These are phyloP conservation scores for Exophiala sp. DNA, from an alignment of 2,329 filamentous ascomycete genomes.

Conservation along the genomic window DNA sequence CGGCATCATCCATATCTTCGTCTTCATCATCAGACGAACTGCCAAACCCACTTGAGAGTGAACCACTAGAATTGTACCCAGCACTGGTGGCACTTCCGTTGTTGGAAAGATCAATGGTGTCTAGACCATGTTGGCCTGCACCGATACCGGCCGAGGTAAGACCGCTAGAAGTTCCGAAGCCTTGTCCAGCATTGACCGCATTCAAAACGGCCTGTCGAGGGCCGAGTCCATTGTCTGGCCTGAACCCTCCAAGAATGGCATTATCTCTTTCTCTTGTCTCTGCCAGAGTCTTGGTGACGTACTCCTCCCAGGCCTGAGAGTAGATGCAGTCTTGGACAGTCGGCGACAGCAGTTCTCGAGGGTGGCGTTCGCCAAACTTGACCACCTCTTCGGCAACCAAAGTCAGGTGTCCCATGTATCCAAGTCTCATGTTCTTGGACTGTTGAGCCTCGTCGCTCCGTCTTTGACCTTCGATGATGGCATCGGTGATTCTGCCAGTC, in stretches of 20 bases:
- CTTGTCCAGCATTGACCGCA: slow-evolving; percentile 52
- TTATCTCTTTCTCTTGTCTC: slow-evolving; percentile 95
- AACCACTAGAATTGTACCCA: slow-evolving; percentile 65
- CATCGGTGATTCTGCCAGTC: slow-evolving; percentile 77
- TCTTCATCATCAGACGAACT: slow-evolving; percentile 95
- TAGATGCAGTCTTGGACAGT: slow-evolving; percentile 82
- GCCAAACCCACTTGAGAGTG: slow-evolving; percentile 81
- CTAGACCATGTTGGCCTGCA: slow-evolving; percentile 50
- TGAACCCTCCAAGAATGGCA: slow-evolving; percentile 91
- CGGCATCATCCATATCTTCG: slow-evolving; percentile 72
- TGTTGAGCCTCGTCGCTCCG: slow-evolving; percentile 80
- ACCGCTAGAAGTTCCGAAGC: slow-evolving; percentile 58
- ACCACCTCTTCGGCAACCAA: slow-evolving; percentile 97
- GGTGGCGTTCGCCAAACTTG: slow-evolving; percentile 93
- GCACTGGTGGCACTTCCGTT: slow-evolving; percentile 63
- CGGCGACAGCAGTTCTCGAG: slow-evolving; percentile 78
- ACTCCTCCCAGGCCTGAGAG: slow-evolving; percentile 85
- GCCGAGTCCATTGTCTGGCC: slow-evolving; percentile 81
- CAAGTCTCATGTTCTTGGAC: slow-evolving; percentile 80
- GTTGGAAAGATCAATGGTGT: slow-evolving; percentile 61
- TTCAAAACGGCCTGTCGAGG: slow-evolving; percentile 64
- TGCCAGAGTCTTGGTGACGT: slow-evolving; percentile 85
- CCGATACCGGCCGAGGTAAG: slow-evolving; percentile 77
- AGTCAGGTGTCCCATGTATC: slow-evolving; percentile 97
- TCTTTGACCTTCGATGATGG: slow-evolving; percentile 85